phyloP scores from a whole-genome alignment of 371 early-diverging fungal genomes.

The Rhizomucor miehei region DNA sequence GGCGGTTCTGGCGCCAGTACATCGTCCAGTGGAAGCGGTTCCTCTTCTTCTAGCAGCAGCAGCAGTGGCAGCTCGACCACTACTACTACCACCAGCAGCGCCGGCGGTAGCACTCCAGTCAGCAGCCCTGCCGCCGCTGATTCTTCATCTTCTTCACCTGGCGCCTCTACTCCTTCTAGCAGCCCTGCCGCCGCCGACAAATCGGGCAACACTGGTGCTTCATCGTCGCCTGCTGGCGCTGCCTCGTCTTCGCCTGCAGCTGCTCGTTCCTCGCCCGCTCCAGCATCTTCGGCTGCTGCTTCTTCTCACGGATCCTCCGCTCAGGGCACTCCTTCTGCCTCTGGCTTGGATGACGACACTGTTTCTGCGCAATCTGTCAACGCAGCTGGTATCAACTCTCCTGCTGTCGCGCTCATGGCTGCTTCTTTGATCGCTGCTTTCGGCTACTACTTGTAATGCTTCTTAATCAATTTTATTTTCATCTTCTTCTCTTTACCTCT shows the following conservation, averaged over 20 bases:
- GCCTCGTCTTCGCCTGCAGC: neutral
- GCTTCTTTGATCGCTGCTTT: neutral
- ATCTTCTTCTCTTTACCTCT: neutral
- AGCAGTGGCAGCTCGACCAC: slow-evolving; percentile 6
- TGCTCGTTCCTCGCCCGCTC: slow-evolving; percentile 1
- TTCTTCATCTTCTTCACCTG: slow-evolving; percentile 8
- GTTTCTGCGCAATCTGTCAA: slow-evolving; percentile 16
- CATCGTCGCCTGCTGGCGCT: slow-evolving; percentile 5
- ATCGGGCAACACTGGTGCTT: slow-evolving; percentile 4
- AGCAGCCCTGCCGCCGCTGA: neutral
- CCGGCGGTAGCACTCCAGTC: neutral
- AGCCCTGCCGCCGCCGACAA: slow-evolving; percentile 2
- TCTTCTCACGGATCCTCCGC: neutral
- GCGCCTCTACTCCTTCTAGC: neutral
- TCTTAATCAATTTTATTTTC: neutral
- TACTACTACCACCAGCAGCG: slow-evolving; percentile 6
- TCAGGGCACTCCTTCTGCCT: neutral
- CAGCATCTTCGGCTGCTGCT: slow-evolving; percentile 1
- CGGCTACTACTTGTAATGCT: neutral
- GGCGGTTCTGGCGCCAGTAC: neutral
- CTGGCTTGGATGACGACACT: slow-evolving; percentile 1
- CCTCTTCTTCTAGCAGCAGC: slow-evolving; percentile 3
- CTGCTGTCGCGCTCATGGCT: neutral
- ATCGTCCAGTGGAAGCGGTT: neutral
- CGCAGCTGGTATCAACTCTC: neutral